phyloP scores from a whole-genome alignment of 495 filamentous ascomycete species.

The Letharia lupina region DNA sequence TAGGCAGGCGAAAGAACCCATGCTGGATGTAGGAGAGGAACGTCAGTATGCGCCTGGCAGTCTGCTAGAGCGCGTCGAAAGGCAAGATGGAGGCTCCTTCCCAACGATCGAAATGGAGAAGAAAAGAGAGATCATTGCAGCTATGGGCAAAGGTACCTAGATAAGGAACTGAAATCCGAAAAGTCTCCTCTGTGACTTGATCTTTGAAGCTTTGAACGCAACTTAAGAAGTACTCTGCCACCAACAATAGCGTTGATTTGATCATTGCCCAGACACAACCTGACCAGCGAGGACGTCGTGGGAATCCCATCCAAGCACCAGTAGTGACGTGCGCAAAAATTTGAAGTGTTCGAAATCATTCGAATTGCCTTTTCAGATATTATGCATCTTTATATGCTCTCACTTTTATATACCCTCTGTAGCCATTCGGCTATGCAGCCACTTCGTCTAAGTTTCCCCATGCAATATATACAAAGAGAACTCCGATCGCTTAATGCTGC shows the following conservation, averaged over 20 bases:
- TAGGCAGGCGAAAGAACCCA: conserved; percentile 42
- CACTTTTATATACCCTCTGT: not conserved
- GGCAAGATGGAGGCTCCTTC: conserved; percentile 1
- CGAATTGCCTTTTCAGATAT: no score
- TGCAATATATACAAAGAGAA: not conserved
- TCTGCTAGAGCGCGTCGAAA: conserved; percentile 37
- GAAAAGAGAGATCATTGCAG: conserved; percentile 26
- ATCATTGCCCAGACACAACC: not conserved
- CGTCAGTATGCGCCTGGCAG: conserved; percentile 49
- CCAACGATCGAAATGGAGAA: conserved; percentile 30
- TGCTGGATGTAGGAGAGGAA: conserved; percentile 46
- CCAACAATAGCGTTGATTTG: not conserved
- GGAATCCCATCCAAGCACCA: not conserved
- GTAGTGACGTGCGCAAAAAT: no score
- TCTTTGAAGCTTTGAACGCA: not conserved
- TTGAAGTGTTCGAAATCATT: no score
- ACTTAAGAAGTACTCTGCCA: not conserved
- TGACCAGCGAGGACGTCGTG: not conserved
- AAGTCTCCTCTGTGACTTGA: not conserved
- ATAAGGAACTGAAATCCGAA: not conserved
- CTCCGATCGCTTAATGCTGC: not conserved
- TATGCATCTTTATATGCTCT: no score
- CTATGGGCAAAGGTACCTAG: conserved; percentile 21
- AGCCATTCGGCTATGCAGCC: not conserved
- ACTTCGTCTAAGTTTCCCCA: not conserved